Conservation (phyloP, 2,329 filamentous ascomycete species). For the Clonostachys solani region DNA sequence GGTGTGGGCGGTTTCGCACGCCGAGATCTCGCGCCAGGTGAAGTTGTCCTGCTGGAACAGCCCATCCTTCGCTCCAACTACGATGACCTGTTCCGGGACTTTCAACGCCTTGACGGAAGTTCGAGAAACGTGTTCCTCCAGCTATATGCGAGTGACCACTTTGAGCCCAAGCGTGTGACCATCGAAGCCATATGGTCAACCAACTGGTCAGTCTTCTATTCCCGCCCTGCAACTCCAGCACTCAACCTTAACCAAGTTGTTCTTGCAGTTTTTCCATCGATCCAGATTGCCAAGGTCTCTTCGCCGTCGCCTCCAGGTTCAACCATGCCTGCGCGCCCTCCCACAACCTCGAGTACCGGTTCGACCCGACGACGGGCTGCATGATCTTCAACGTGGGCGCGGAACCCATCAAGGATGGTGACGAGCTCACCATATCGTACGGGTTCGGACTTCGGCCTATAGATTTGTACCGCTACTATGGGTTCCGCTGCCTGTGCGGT, state of each 20-base stretch:
- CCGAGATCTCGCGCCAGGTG: slow-evolving; percentile 25
- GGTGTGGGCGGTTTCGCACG: slow-evolving; percentile 44
- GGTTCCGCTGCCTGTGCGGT: slow-evolving; percentile 49
- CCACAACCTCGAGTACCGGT: slow-evolving; percentile 38
- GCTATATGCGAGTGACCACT: slow-evolving; percentile 27
- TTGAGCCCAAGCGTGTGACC: slow-evolving; percentile 15
- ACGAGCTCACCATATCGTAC: slow-evolving; percentile 50
- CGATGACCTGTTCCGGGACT: slow-evolving; percentile 21
- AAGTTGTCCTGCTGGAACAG: slow-evolving; percentile 38
- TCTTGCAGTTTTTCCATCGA: slow-evolving; percentile 17
- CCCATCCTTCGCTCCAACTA: slow-evolving; percentile 30
- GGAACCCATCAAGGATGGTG: slow-evolving; percentile 28
- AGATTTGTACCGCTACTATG: slow-evolving; percentile 37
- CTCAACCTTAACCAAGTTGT: not conserved
- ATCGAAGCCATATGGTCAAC: slow-evolving; percentile 34
- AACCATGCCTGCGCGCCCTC: slow-evolving; percentile 49
- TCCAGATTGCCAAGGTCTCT: slow-evolving; percentile 30
- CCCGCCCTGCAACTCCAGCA: not conserved
- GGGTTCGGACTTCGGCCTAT: slow-evolving; percentile 23
- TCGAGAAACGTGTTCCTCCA: slow-evolving; percentile 24
- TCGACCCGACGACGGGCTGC: slow-evolving; percentile 20
- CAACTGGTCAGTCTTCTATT: slow-evolving; percentile 34
- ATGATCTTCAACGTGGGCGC: slow-evolving; percentile 35
- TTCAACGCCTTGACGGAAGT: slow-evolving; percentile 22
- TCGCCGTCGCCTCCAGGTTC: slow-evolving; percentile 48